Evolutionary conservation across 768 basidiomycete species (phyloP).

Genomic region (Naganishia kalamii): DNA sequence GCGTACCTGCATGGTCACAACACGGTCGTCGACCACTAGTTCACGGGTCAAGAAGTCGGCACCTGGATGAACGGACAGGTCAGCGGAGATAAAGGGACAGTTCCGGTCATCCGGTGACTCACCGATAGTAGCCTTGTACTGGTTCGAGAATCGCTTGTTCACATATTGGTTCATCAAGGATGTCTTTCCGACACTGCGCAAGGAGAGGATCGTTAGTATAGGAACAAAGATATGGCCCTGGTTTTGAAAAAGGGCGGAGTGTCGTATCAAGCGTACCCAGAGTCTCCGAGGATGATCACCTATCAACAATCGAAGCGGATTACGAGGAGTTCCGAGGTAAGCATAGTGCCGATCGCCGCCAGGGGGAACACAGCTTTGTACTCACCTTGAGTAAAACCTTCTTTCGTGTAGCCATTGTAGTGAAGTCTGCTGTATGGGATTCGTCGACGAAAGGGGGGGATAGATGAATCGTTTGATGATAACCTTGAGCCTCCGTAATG

Average conservation of each 20-base stretch:
- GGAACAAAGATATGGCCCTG: slow-evolving; percentile 4
- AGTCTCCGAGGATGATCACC: slow-evolving; percentile 97
- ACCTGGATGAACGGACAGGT: slow-evolving; percentile 25
- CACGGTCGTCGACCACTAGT: slow-evolving; percentile 94
- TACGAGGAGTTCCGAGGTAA: not conserved
- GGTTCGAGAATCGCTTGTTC: slow-evolving; percentile 98
- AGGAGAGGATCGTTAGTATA: not conserved
- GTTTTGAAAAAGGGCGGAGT: not conserved
- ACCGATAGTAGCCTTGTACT: slow-evolving; percentile 87
- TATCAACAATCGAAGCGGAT: slow-evolving; percentile 43
- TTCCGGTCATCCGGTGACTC: slow-evolving; percentile 20
- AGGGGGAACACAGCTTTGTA: not conserved
- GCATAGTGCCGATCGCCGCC: not conserved
- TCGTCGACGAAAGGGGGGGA: not conserved
- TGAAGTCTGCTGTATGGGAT: not conserved
- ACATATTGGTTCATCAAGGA: slow-evolving; percentile 99
- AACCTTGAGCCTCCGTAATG: too few species aligned
- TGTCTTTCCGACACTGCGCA: slow-evolving; percentile 85
- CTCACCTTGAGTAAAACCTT: slow-evolving; percentile 52
- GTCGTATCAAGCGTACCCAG: slow-evolving; percentile 38
- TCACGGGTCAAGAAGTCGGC: slow-evolving; percentile 75
- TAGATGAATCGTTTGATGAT: too few species aligned
- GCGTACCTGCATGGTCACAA: slow-evolving; percentile 95
- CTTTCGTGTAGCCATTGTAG: slow-evolving; percentile 31
- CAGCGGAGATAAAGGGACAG: not conserved